A percentile compares a stretch with the other conserved stretches of the same genome.
These are phyloP conservation scores for Candida vaughaniae DNA, from an alignment of 805 yeast genomes.

Conservation along the genomic window DNA sequence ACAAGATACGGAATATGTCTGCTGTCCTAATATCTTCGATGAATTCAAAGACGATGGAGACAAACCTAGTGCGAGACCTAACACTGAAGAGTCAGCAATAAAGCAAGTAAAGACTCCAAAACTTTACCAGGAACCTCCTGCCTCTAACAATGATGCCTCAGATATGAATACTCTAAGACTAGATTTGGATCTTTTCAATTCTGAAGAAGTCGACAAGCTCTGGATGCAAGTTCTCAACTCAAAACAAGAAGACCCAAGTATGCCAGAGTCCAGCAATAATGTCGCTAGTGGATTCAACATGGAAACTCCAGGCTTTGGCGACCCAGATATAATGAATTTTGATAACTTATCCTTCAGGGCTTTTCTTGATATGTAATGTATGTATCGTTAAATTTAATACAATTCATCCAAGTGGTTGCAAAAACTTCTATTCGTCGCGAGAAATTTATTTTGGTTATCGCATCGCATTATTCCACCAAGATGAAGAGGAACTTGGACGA, in stretches of 20 bases:
- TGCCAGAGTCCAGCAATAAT: not conserved
- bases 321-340: constrained; percentile 1
- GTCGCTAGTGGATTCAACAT: not conserved
- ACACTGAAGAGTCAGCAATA: not conserved
- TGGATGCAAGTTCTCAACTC: constrained; percentile 36
- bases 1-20: constrained; percentile 6
- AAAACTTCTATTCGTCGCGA: constrained; percentile 17
- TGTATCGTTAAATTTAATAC: not conserved
- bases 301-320: not conserved
- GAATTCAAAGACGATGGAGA: constrained; percentile 5
- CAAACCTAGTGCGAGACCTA: not conserved
- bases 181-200: constrained; percentile 20
- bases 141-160: not conserved
- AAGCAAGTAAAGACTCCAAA: not conserved
- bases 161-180: constrained; percentile 1
- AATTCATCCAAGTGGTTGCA: constrained; percentile 12
- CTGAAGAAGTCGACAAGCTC: constrained; percentile 31
- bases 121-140: not conserved
- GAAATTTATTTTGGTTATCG: no score
- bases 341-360: not conserved
- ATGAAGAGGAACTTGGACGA: constrained; percentile 10
- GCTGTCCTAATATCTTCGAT: constrained; percentile 13
- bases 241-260: constrained; percentile 19
- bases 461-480: no score
- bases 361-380: not conserved